Conservation (phyloP, 495 filamentous ascomycete species). For the Podospora pseudocomata region DNA sequence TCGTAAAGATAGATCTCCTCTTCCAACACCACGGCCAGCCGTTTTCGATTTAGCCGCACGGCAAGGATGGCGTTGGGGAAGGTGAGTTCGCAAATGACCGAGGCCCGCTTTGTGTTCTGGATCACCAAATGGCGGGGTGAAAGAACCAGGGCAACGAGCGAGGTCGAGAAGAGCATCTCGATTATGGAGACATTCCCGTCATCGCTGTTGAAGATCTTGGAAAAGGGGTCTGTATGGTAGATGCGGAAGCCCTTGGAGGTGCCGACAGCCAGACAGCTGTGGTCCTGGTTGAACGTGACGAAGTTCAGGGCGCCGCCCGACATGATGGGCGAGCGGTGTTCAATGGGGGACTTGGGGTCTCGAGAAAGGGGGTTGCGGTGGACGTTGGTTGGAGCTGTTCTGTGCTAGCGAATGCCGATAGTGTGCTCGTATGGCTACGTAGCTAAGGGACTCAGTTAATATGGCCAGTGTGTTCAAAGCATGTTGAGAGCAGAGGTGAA, state of each 20-base stretch:
- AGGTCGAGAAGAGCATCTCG: constrained; percentile 99
- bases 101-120: constrained; percentile 95
- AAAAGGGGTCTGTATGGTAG: constrained; percentile 93
- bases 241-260: constrained; percentile 91
- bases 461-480: not conserved
- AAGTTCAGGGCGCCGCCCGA: constrained; percentile 77
- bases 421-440: not conserved
- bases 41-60: constrained; percentile 88
- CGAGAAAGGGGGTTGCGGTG: not conserved
- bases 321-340: constrained; percentile 29
- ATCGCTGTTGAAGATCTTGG: constrained; percentile 86
- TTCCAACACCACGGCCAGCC: constrained; percentile 87
- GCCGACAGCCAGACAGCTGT: constrained; percentile 90
- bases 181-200: constrained; percentile 91
- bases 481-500: not conserved
- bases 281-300: constrained; percentile 98
- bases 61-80: constrained; percentile 93
- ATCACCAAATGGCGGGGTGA: constrained; percentile 89
- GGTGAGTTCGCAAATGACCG: constrained; percentile 97
- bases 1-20: constrained; percentile 97
- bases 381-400: not conserved
- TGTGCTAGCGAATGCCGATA: not conserved
- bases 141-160: constrained; percentile 87
- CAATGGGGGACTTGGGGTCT: not conserved
- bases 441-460: not conserved